These are phyloP conservation scores for Deakozyma indianensis DNA, from an alignment of 805 yeast species.

Conservation along the genomic window DNA sequence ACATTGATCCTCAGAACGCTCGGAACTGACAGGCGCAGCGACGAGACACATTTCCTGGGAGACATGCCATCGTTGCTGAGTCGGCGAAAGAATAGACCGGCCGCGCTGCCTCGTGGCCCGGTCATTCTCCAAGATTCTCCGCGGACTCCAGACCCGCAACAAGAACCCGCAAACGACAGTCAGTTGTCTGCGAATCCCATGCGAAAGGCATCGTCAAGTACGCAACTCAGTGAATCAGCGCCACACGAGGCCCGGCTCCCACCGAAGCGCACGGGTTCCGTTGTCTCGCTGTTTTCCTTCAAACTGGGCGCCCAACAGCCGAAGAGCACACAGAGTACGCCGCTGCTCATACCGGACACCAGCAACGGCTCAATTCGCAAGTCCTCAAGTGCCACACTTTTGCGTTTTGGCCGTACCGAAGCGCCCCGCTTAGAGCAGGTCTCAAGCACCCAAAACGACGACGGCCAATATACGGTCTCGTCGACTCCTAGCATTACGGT, in stretches of 20 bases:
- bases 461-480: too few relatives aligned
- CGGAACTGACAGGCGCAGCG: neutral
- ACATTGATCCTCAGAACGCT: neutral
- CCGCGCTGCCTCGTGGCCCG: neutral
- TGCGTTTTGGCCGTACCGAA: neutral
- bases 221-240: neutral
- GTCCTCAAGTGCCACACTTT: neutral
- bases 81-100: neutral
- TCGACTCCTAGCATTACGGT: neutral
- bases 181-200: too few relatives aligned
- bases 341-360: too few relatives aligned
- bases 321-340: too few relatives aligned
- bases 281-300: neutral
- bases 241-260: too few relatives aligned
- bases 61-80: neutral
- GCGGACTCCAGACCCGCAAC: neutral
- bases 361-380: too few relatives aligned
- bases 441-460: neutral
- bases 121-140: neutral
- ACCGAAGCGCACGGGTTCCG: neutral
- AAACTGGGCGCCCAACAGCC: neutral
- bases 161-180: too few relatives aligned
- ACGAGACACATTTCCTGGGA: too few relatives aligned
- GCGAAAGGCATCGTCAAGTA: neutral
- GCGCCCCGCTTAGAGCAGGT: constrained; percentile 1